These are phyloP conservation scores for Beauveria sp. DNA, from an alignment of 2,329 filamentous ascomycete species.

Conservation along the genomic window DNA sequence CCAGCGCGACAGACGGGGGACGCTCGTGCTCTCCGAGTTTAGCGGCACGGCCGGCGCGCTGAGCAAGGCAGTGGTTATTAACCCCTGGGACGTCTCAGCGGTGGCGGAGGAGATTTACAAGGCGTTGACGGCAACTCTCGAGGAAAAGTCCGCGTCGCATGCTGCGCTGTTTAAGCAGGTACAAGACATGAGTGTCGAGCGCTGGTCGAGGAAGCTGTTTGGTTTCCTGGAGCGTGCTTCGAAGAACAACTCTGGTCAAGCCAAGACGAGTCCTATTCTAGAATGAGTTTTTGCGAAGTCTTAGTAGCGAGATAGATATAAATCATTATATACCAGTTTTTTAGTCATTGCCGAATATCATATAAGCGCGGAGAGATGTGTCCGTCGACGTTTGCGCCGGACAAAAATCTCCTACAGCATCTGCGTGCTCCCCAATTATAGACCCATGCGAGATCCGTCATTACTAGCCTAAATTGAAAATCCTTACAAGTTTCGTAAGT, in stretches of 20 bases:
- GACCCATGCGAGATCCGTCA: no score
- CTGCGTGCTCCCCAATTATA: no score
- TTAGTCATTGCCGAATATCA: no score
- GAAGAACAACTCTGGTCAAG: background rate
- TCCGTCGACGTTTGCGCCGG: no score
- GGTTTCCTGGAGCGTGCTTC: background rate
- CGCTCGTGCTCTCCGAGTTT: conserved; percentile 91
- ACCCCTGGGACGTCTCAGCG: conserved; percentile 83
- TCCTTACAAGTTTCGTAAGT: no score
- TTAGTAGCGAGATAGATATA: background rate
- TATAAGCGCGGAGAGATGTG: no score
- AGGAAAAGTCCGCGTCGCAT: conserved; percentile 61
- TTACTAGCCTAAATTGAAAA: no score
- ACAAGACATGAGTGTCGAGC: conserved; percentile 4
- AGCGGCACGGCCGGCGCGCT: conserved; percentile 87
- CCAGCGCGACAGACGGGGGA: conserved; percentile 78
- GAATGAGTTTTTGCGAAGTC: background rate
- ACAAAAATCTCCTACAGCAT: no score
- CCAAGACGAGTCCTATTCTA: background rate
- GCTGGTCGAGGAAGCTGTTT: conserved; percentile 4
- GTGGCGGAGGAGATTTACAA: conserved; percentile 77
- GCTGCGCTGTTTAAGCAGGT: background rate
- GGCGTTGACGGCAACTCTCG: conserved; percentile 67
- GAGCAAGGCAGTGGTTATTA: conserved; percentile 83
- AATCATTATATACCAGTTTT: no score